Conservation (phyloP, 2,329 filamentous ascomycete genomes). For the Fusarium sp. region DNA sequence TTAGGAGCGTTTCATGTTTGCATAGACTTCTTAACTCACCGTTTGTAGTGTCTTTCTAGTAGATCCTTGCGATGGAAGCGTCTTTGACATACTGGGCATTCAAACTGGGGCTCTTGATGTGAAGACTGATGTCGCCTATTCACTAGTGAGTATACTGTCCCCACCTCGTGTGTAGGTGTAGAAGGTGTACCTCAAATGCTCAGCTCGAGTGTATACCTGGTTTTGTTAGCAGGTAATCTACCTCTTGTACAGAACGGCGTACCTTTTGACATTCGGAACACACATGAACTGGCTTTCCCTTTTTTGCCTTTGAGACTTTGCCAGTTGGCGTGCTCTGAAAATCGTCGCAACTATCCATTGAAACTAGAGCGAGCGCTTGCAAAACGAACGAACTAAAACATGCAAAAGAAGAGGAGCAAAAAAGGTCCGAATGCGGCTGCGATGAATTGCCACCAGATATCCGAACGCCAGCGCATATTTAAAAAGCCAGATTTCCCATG, state of each 20-base stretch:
- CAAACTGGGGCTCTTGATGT: constrained; percentile 5
- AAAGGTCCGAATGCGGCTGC: not conserved
- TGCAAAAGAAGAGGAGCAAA: not conserved
- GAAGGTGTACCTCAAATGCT: not conserved
- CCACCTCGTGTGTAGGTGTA: not conserved
- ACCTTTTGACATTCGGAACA: constrained; percentile 12
- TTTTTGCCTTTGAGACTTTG: constrained; percentile 11
- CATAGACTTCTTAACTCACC: not conserved
- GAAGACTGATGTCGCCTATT: constrained; percentile 3
- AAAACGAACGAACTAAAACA: not conserved
- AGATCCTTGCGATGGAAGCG: constrained; percentile 7
- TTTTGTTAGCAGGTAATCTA: not conserved
- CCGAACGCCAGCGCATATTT: not conserved
- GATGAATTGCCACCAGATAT: not conserved
- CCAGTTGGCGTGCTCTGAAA: constrained; percentile 1
- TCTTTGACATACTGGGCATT: constrained; percentile 5
- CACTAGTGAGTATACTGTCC: not conserved
- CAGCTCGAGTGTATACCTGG: constrained; percentile 8
- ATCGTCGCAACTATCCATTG: not conserved
- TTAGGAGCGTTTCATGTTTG: not conserved
- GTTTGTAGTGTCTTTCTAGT: constrained; percentile 11
- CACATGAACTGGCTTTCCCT: constrained; percentile 10
- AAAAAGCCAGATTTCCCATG: not conserved
- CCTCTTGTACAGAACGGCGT: accelerated
- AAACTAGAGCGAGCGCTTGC: not conserved